Base-by-base conservation (phyloP, 2,329 filamentous ascomycete genomes). In the Cadophora sp. region DNA sequence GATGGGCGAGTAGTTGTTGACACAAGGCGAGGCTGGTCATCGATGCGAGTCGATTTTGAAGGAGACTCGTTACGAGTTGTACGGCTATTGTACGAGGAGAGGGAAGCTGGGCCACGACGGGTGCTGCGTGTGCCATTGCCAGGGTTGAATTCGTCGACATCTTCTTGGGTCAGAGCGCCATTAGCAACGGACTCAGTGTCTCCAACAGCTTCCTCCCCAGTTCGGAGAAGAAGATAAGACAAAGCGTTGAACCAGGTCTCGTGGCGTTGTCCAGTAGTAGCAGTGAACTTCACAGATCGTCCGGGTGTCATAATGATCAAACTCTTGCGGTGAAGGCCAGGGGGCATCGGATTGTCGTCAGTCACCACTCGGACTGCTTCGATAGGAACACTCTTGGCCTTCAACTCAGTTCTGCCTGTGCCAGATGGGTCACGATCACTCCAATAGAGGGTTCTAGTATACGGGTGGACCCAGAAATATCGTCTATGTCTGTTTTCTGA, bases 401-500 rank as follows among this genome's bases (percentile, higher is more conserved):
- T 85, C 65, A 95, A 82, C 80, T 97, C 92, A 12, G 87, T 82
- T 71, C 91, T 89, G n/a, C 92, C 92, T 58, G 91, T 92, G 58
- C 85, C 86, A 34, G 92, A 90, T 7, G 96, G 96, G 78, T 98
- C 94, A 64, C 90, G 86, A 73, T 97, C 92, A 78, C 94, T 97
- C 96, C 96, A 99, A 84, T 98, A 98, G 74, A 99, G 81, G 5
- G 95, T 97, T 61, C 94, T 89, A 3, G 95, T 99, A 80, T 98
- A 99, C 0, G 96, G 96, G 78, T 99, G 96, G 26, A 99, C 93
- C 96, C 96, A 99, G 86, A 99, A 99, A 84, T 97, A 99, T 37
- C 96, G 90, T 70, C 93, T 89, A 80, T 99, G 96, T 63, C 96
- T 89, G 66, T 94, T 97, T 74, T 90, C 91, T 0, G 94, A 98